Conservation (phyloP, 257 asterid genomes). For the Eucommia ulmoides region DNA sequence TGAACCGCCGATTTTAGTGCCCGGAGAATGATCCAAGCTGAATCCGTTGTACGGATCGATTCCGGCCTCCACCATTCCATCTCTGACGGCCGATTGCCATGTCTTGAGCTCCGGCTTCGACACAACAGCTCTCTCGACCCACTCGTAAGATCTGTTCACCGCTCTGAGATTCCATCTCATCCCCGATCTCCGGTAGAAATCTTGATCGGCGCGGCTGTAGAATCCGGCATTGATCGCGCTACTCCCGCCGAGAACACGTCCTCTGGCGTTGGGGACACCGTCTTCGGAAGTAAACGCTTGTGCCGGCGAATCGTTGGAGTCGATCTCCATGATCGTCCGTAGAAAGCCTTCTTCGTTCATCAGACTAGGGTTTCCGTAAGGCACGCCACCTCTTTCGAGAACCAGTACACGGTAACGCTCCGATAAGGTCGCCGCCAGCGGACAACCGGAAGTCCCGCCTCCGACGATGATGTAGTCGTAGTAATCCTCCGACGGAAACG, state of each 20-base stretch:
- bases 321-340: constrained; percentile 37
- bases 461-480: constrained; percentile 56
- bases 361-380: constrained; percentile 43
- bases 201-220: constrained; percentile 45
- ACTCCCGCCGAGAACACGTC: constrained; percentile 94
- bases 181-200: constrained; percentile 36
- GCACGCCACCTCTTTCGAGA: constrained; percentile 78
- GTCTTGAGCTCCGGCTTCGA: constrained; percentile 58
- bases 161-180: constrained; percentile 42
- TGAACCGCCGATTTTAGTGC: constrained; percentile 90
- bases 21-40: constrained; percentile 55
- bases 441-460: constrained; percentile 96
- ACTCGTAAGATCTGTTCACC: constrained; percentile 67
- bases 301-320: constrained; percentile 54
- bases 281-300: constrained; percentile 77
- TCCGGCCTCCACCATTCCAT: constrained; percentile 69
- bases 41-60: constrained; percentile 64
- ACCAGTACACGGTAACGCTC: constrained; percentile 53
- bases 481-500: constrained; percentile 42
- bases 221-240: constrained; percentile 83
- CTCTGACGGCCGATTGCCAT: constrained; percentile 78
- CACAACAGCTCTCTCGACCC: constrained; percentile 79
- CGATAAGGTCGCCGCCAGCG: constrained; percentile 79
- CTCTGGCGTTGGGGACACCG: constrained; percentile 80
- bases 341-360: constrained; percentile 72